Conservation (phyloP, 768 basidiomycete species). For the Leucosporidium scottii region DNA sequence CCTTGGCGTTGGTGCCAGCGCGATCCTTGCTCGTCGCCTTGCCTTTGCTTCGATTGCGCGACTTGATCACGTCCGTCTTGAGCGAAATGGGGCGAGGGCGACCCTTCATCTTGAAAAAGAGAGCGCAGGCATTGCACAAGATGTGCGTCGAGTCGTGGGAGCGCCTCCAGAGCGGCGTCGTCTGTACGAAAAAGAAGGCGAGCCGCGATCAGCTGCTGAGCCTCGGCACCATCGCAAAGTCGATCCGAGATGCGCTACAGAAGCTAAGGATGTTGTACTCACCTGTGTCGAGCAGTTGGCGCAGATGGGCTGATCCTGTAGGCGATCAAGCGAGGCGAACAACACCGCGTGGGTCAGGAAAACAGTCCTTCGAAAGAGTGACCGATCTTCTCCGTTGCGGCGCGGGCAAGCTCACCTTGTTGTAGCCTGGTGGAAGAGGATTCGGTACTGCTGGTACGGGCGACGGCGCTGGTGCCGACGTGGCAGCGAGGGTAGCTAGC, state of each 20-base stretch:
- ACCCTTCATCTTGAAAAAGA: constrained; percentile 39
- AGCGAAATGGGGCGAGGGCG: constrained; percentile 37
- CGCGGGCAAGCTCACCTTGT: not conserved
- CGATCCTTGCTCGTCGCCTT: constrained; percentile 34
- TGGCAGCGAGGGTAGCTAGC: not conserved
- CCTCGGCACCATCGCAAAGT: not conserved
- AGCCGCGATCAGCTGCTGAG: not conserved
- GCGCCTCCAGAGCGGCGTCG: constrained; percentile 38
- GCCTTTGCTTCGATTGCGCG: constrained; percentile 36
- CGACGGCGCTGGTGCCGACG: not conserved
- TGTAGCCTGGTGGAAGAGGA: constrained; percentile 9
- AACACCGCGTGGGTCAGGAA: not conserved
- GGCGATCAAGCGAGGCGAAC: not conserved
- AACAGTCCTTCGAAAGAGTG: not conserved
- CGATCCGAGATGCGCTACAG: not conserved
- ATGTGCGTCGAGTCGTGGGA: constrained; percentile 35
- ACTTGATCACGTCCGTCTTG: constrained; percentile 40
- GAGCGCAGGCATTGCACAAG: constrained; percentile 39
- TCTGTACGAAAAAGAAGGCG: constrained; percentile 7
- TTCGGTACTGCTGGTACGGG: not conserved
- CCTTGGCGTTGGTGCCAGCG: not conserved
- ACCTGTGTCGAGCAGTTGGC: constrained; percentile 35
- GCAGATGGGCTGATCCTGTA: constrained; percentile 33
- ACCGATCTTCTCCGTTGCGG: not conserved
- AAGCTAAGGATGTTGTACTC: not conserved